Evolutionary conservation across 1,284 basidiomycete species (phyloP), one percentile per base, ranked within the genome.

Genomic region (Ceraceosorus guamensis): DNA sequence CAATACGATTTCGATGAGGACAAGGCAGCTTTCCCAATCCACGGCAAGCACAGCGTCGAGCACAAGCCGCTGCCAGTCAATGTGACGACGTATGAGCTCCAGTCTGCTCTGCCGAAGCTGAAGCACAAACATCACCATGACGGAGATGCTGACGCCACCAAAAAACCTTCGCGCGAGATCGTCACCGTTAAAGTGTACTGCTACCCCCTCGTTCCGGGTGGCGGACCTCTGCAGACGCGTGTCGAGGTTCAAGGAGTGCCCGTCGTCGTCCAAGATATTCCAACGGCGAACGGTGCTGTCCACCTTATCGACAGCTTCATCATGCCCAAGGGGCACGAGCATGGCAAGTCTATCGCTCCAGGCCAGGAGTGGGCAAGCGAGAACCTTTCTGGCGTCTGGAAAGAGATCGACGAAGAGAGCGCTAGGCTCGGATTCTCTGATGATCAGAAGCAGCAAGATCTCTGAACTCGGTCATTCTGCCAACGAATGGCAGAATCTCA

Each of bases 221-320:
- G 52, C 46, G 78, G 77, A 4, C 78, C 59, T 73, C 79, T 73
- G 65, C 80, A 70, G 83, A 82, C 49, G 67, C 77, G 66, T 47
- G 69, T 85, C 59, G 79, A 77, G 60, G 84, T 83, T 52, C 83
- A 87, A 57, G 81, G 81, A 30, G 78, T 78, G 18, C 64, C 67
- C 2, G 81, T 83, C 35, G 66, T 73, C 16, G 63, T 80, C 6
- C 76, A 81, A 50, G 86, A 88, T 67, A 73, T 84, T 16, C 80
- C 82, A 0, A 79, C 81, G 6, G 73, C 82, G 37, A 87, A 87
- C 64, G 86, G 85, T 16, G 86, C 81, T 24, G 73, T 83, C 24
- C 85, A 87, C 70, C 76, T 82, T 31, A 63, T 87, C 35, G 75
- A 79, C 49, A 77, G 75, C n/a, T 52, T 69, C 13, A 33, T 69